These are phyloP conservation scores for Rosa chinensis DNA, from an alignment of 306 rosid species.

Conservation along the genomic window DNA sequence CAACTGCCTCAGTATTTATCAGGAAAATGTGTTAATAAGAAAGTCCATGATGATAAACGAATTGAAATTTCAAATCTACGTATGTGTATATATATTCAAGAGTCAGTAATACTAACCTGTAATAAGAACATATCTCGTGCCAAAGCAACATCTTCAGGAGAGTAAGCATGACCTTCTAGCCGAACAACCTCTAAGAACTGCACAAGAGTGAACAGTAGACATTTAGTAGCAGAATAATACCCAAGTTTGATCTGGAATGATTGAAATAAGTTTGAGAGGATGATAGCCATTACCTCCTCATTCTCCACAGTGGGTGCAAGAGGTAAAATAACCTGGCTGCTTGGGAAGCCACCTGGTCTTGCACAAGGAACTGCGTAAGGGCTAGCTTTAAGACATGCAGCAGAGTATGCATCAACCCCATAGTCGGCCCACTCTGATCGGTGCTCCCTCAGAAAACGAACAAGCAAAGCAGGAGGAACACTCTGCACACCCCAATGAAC, in stretches of 20 bases:
- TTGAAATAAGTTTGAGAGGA: not conserved
- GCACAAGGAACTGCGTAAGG: constrained; percentile 88
- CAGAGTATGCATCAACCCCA: constrained; percentile 94
- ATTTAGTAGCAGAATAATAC: not conserved
- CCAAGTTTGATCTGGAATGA: not conserved
- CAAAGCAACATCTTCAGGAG: constrained; percentile 82
- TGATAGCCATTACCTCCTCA: constrained; percentile 62
- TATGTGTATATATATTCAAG: not conserved
- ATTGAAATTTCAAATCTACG: not conserved
- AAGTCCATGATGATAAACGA: not conserved
- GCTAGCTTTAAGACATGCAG: constrained; percentile 78
- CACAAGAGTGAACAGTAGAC: constrained; percentile 2
- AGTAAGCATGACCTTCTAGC: constrained; percentile 92
- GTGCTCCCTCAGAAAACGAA: constrained; percentile 95
- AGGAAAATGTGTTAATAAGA: not conserved
- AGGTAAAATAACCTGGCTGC: constrained; percentile 86
- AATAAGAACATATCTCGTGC: constrained; percentile 88
- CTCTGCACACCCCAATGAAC: constrained; percentile 39
- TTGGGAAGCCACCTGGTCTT: constrained; percentile 82
- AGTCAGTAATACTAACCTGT: constrained; percentile 49
- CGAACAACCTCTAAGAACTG: constrained; percentile 97
- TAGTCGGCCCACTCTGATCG: constrained; percentile 98
- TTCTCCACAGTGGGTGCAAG: constrained; percentile 91
- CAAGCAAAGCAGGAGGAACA: constrained; percentile 97
- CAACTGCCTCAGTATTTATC: constrained; percentile 46